phyloP scores from a whole-genome alignment of 108 stramenopile species.

The Cyclotella kingstonii region DNA sequence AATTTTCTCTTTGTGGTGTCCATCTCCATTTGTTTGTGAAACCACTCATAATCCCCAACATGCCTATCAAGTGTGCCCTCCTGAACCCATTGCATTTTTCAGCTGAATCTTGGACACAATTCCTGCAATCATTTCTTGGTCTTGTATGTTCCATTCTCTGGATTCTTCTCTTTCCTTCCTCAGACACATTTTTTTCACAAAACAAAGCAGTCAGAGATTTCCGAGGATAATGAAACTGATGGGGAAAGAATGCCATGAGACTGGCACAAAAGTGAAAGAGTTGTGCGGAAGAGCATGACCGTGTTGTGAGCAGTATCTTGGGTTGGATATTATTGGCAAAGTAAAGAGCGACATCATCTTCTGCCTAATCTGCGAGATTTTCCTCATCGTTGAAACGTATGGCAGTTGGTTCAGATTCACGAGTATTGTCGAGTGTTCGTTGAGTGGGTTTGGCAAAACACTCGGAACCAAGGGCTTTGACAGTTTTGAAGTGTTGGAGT shows the following conservation, averaged over 20 bases:
- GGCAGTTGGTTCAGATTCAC: constrained; percentile 92
- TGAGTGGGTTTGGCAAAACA: constrained; percentile 59
- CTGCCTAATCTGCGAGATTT: constrained; percentile 91
- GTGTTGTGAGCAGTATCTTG: constrained; percentile 97
- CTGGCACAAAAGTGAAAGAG: constrained; percentile 97
- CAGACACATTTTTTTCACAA: constrained; percentile 65
- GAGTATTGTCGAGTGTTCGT: constrained; percentile 94
- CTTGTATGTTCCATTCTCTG: constrained; percentile 52
- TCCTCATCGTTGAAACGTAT: constrained; percentile 92
- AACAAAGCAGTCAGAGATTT: too few relatives aligned
- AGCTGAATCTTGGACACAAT: constrained; percentile 96
- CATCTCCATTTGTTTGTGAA: constrained; percentile 97
- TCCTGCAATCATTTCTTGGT: constrained; percentile 92
- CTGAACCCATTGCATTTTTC: constrained; percentile 96
- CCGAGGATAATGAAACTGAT: constrained; percentile 94
- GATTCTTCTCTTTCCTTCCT: constrained; percentile 63
- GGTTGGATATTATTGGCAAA: constrained; percentile 81
- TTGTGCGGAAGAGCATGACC: constrained; percentile 85
- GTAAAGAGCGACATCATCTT: constrained; percentile 96
- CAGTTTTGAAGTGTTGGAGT: constrained; percentile 77
- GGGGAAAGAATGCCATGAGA: constrained; percentile 89
- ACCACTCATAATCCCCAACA: constrained; percentile 99
- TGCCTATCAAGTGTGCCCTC: constrained; percentile 98
- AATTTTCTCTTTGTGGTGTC: constrained; percentile 93
- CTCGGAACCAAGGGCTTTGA: constrained; percentile 87